Conservation (phyloP, 805 yeast genomes). For the Metschnikowia matae region DNA sequence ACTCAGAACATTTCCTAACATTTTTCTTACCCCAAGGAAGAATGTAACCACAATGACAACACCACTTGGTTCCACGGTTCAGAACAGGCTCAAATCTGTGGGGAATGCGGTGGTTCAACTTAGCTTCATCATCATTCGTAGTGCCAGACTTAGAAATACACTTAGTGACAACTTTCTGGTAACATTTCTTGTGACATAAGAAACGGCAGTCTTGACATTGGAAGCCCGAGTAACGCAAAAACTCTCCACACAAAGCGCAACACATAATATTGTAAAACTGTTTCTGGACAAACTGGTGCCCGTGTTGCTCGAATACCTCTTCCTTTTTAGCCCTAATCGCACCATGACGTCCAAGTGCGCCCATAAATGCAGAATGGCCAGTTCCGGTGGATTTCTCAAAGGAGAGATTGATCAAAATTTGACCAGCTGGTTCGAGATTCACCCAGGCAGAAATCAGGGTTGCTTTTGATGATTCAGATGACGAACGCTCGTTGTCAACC, state of each 20-base stretch:
- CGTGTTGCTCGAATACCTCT: slow-evolving; percentile 90
- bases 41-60: slow-evolving; percentile 97
- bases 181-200: slow-evolving; percentile 77
- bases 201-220: slow-evolving; percentile 85
- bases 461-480: slow-evolving; percentile 14
- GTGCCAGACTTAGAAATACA: slow-evolving; percentile 75
- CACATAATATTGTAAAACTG: slow-evolving; percentile 95
- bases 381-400: slow-evolving; percentile 59
- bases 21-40: slow-evolving; percentile 93
- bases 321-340: slow-evolving; percentile 93
- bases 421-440: slow-evolving; percentile 91
- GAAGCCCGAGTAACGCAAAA: slow-evolving; percentile 78
- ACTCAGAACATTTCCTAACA: slow-evolving; percentile 86
- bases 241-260: slow-evolving; percentile 96
- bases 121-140: slow-evolving; percentile 69
- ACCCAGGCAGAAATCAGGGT: slow-evolving; percentile 76
- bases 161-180: slow-evolving; percentile 74
- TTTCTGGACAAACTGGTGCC: slow-evolving; percentile 94
- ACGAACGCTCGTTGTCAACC: not conserved
- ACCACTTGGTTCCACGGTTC: slow-evolving; percentile 97
- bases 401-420: slow-evolving; percentile 69
- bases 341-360: slow-evolving; percentile 78
- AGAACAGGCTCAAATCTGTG: slow-evolving; percentile 92
- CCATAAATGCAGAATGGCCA: slow-evolving; percentile 38
- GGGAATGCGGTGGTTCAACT: slow-evolving; percentile 93